Percentiles rank a stretch among this genome's conserved stretches.
Evolutionary conservation across 129 eudicot genomes (phyloP).

Genomic region (Tanacetum coccineum): DNA sequence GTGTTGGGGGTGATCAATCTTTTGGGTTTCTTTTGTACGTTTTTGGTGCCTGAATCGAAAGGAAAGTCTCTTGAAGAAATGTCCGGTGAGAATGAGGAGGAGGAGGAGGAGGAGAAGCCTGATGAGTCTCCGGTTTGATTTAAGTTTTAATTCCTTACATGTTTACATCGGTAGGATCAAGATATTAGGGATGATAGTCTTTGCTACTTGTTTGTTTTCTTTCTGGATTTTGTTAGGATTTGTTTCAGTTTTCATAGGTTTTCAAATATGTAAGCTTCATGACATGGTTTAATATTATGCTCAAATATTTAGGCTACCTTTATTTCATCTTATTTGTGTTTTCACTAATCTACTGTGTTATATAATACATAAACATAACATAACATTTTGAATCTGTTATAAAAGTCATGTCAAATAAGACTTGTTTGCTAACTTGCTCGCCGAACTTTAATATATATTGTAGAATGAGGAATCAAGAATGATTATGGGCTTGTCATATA

Average conservation of each 20-base stretch:
- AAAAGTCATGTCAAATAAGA: too few relatives aligned
- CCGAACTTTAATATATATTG: too few relatives aligned
- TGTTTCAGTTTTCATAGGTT: not conserved
- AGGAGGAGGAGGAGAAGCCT: not conserved
- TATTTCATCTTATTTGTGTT: too few relatives aligned
- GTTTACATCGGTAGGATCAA: not conserved
- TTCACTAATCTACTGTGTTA: too few relatives aligned
- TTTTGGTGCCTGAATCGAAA: constrained; percentile 55
- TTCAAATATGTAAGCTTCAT: too few relatives aligned
- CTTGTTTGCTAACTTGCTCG: too few relatives aligned
- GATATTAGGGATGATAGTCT: not conserved
- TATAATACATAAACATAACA: too few relatives aligned
- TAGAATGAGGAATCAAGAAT: too few relatives aligned
- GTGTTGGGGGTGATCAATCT: constrained; percentile 47
- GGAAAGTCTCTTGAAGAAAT: constrained; percentile 56
- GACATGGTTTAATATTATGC: too few relatives aligned
- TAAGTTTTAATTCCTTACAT: not conserved
- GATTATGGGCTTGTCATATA: too few relatives aligned
- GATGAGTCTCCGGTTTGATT: not conserved
- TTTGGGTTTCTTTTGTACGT: constrained; percentile 43
- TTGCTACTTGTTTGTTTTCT: not conserved
- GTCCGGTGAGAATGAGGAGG: constrained; percentile 43
- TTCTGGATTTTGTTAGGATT: not conserved
- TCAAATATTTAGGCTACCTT: too few relatives aligned
- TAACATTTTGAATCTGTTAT: too few relatives aligned